These are phyloP conservation scores for Solanum appendiculatum DNA, from an alignment of 257 asterid genomes.

Conservation along the genomic window DNA sequence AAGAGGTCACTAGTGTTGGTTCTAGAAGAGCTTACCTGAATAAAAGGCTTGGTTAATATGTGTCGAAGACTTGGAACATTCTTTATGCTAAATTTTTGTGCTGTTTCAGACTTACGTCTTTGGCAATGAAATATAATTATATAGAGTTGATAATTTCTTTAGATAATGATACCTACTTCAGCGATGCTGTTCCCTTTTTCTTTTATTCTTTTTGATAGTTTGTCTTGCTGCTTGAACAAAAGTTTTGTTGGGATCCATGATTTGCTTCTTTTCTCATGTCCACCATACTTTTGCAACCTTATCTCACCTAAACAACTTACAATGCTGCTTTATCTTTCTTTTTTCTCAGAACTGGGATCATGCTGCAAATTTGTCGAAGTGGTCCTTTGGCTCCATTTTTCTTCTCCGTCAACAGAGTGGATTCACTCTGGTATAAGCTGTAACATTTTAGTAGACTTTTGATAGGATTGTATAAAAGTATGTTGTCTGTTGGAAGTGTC, in stretches of 20 bases:
- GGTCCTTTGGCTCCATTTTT: neutral
- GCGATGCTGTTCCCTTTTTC: neutral
- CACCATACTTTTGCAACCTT: neutral
- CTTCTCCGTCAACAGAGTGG: neutral
- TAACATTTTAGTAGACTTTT: neutral
- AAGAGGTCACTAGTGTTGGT: neutral
- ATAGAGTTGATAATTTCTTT: neutral
- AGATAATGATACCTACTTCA: neutral
- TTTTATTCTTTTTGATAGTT: neutral
- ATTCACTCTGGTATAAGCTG: neutral
- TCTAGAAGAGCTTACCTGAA: neutral
- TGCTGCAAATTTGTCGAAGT: neutral
- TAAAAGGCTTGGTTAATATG: neutral
- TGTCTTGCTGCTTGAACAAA: neutral
- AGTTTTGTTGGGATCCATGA: neutral
- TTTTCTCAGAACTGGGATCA: neutral
- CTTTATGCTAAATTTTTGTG: neutral
- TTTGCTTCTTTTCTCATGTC: neutral
- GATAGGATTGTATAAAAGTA: neutral
- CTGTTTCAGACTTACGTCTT: neutral
- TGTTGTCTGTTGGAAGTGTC: neutral
- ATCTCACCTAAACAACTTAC: neutral
- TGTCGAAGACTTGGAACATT: neutral
- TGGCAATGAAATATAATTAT: neutral
- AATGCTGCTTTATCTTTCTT: neutral